Evolutionary conservation across 2,329 filamentous ascomycete genomes (phyloP).

Genomic region (Ophiostoma ips): DNA sequence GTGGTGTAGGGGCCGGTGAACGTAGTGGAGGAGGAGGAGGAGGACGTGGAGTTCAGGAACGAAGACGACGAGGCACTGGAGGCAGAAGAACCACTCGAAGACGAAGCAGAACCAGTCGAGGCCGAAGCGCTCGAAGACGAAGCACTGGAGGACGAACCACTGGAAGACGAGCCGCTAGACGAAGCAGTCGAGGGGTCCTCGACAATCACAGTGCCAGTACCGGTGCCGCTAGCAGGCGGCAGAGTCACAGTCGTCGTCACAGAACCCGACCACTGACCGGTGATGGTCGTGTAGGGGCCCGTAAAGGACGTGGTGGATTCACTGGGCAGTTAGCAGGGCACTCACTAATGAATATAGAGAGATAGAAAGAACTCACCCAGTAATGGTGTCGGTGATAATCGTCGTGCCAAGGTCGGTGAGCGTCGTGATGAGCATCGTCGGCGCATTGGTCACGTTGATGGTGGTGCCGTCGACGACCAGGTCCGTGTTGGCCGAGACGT

Average conservation of each 20-base stretch:
- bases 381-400: conserved; percentile 7
- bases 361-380: conserved; percentile 8
- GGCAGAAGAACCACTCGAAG: no score
- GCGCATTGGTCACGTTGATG: conserved; percentile 10
- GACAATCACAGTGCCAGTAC: conserved; percentile 10
- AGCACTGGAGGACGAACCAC: no score
- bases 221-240: conserved; percentile 2
- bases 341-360: no score
- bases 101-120: no score
- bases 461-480: conserved; percentile 9
- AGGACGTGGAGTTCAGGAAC: no score
- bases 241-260: conserved; percentile 3
- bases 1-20: conserved; percentile 14
- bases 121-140: no score
- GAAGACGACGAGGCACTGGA: no score
- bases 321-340: not conserved
- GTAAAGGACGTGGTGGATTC: conserved; percentile 7
- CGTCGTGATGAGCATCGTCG: conserved; percentile 9
- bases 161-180: no score
- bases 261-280: conserved; percentile 4
- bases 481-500: conserved; percentile 9
- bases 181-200: no score
- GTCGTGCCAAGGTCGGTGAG: conserved; percentile 6
- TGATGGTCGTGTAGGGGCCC: conserved; percentile 9
- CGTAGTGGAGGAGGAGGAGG: no score